These are phyloP conservation scores for Galerina sulciceps DNA, from an alignment of 768 basidiomycete genomes.

Conservation along the genomic window DNA sequence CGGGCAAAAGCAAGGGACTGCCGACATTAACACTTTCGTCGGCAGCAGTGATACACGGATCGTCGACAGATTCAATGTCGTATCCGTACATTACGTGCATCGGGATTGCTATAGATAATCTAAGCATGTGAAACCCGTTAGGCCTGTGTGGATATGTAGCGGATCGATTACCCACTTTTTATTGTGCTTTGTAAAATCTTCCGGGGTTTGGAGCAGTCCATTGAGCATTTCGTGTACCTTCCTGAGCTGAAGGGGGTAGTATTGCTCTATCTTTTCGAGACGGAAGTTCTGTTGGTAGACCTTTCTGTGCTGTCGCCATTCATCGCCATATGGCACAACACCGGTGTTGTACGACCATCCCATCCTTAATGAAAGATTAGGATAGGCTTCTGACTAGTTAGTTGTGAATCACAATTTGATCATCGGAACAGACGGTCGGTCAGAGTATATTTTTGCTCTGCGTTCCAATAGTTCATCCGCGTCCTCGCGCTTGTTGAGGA, in stretches of 20 bases:
- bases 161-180: conserved; percentile 3
- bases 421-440: not conserved
- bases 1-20: conserved; percentile 12
- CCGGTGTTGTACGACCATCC: conserved; percentile 40
- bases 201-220: conserved; percentile 22
- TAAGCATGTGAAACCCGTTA: not conserved
- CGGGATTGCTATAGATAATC: conserved; percentile 15
- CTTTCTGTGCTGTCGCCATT: conserved; percentile 39
- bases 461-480: not conserved
- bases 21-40: conserved; percentile 31
- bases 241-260: conserved; percentile 30
- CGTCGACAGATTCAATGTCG: conserved; percentile 12
- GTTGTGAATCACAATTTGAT: not conserved
- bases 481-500: not conserved
- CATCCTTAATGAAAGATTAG: conserved; percentile 16
- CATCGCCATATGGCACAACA: conserved; percentile 35
- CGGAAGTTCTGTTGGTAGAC: conserved; percentile 40
- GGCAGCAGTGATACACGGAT: conserved; percentile 25
- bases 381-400: not conserved
- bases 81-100: conserved; percentile 22
- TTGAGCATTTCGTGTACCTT: conserved; percentile 33
- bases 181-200: conserved; percentile 15
- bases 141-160: too few species aligned
- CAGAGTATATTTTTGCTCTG: not conserved
- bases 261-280: conserved; percentile 27